Evolutionary conservation across 2,329 filamentous ascomycete species (phyloP), one percentile per base, ranked within the genome.

Genomic region (Ophiocordyceps camponoti-saundersi): DNA sequence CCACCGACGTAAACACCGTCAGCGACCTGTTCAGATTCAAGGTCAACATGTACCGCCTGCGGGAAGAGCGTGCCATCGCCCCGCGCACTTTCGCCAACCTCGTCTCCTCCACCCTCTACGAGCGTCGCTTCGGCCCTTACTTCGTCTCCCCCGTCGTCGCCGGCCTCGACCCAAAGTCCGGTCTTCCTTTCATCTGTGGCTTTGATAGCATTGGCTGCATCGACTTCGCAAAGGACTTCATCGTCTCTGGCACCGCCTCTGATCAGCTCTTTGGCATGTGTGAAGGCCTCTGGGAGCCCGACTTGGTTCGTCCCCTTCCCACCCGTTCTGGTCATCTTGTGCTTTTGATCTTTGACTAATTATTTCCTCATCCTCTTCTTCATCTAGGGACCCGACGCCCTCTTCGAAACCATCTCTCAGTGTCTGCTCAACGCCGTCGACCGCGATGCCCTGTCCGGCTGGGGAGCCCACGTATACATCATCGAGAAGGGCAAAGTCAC

Each of bases 401-500:
- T 98, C 46, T 98, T 98, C 69, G 92, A 98, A 72, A 98, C 92
- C 52, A 87, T 96, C 63, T 96, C 92, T 44, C 92, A 98, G 70
- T 81, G 90, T 46, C 75, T 98, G 50, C 75, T 98, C 56, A 96
- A 93, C 67, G 92, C 92, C 50, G 86, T 96, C 49, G 92, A 98
- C 67, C 79, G 92, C 69, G 92, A 98, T 67, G 92, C 92, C 46
- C 74, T 98, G 53, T 95, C 90, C 36, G 92, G 92, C 53, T 96
- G 92, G 92, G 92, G 92, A 63, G 92, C 92, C 39, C 88, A 98
- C 62, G 92, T 98, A 57, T 98, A 96, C 71, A 94, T 98, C 61
- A 94, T 98, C 65, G 92, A 96, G 75, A 98, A 98, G 78, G 89
- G 95, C 72, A 96, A 96, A 84, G 86, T 98, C 53, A 96, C 92